Conservation (phyloP, 2,329 filamentous ascomycete species). For the Trichoderma sp. region DNA sequence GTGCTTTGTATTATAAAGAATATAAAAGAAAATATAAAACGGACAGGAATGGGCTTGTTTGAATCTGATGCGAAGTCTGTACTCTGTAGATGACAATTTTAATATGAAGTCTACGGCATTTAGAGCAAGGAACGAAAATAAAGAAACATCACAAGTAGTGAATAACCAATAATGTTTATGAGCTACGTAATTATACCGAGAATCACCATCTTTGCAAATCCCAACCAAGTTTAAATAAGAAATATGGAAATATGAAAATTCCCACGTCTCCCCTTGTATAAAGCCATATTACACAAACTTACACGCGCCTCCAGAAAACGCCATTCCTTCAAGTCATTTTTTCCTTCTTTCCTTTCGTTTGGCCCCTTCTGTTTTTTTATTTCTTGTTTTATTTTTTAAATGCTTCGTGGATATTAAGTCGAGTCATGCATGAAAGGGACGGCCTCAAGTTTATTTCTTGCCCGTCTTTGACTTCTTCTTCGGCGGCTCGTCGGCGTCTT, state of each 20-base stretch:
- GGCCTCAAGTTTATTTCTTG: background rate
- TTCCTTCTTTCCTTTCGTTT: background rate
- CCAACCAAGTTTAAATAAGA: background rate
- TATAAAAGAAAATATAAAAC: background rate
- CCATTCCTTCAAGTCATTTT: background rate
- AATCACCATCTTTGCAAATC: background rate
- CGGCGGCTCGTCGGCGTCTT: constrained; percentile 45
- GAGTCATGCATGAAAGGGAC: background rate
- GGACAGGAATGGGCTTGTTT: background rate
- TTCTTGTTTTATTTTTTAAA: background rate
- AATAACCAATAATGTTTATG: background rate
- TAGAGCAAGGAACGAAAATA: background rate
- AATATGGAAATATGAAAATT: background rate
- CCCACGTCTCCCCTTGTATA: background rate
- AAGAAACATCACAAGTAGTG: background rate
- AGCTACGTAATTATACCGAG: background rate
- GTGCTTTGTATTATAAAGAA: background rate
- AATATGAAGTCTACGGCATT: too few relatives aligned
- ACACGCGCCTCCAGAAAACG: constrained; percentile 6
- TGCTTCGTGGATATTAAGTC: background rate
- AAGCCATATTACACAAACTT: background rate
- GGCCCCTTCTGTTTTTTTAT: background rate
- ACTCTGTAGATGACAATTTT: background rate
- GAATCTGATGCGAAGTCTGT: background rate
- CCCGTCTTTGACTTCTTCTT: constrained; percentile 54